Conservation (phyloP, 176 grass and related monocot species). For the Chloris gayana region DNA sequence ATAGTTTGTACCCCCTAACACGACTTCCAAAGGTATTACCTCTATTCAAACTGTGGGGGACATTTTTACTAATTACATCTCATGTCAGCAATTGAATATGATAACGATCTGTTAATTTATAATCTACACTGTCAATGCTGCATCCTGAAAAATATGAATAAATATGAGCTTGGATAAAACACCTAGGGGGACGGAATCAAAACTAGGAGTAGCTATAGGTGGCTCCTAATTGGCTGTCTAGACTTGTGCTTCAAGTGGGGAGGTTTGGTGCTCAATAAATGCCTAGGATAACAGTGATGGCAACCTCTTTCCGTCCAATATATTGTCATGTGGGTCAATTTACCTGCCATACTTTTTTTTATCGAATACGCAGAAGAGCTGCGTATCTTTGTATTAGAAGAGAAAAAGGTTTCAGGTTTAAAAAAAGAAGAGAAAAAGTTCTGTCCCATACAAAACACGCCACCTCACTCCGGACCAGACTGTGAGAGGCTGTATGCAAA, state of each 20-base stretch:
- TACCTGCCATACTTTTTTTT: neutral
- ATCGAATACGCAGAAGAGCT: too few species aligned
- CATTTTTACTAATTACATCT: neutral
- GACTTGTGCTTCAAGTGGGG: neutral
- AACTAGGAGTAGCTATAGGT: neutral
- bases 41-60: neutral
- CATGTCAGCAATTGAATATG: neutral
- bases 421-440: too few species aligned
- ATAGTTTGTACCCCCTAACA: conserved; percentile 68
- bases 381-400: too few species aligned
- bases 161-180: neutral
- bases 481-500: too few species aligned
- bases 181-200: neutral
- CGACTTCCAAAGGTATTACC: conserved; percentile 72
- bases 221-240: neutral
- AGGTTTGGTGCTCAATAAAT: neutral
- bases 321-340: neutral
- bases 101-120: neutral
- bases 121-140: neutral
- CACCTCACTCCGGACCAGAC: too few species aligned
- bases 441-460: too few species aligned
- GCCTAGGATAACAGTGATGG: neutral
- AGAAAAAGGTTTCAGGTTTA: too few species aligned
- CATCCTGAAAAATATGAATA: conserved; percentile 14
- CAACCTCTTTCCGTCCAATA: neutral